Base-by-base conservation (phyloP, 2,329 filamentous ascomycete genomes). In the Xylariaceae sp. region DNA sequence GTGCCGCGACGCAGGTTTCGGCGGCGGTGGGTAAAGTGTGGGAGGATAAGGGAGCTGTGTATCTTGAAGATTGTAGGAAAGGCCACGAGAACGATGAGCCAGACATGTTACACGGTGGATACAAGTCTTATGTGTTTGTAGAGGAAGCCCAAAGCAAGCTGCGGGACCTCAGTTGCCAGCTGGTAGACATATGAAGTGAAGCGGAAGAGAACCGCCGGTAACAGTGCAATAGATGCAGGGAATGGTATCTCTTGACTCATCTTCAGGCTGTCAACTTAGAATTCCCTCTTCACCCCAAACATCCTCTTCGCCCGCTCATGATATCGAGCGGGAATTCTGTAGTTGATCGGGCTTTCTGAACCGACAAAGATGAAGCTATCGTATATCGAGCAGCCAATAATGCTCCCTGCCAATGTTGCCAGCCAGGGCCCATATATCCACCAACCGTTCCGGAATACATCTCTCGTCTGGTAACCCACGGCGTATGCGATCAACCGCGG, bases 41-140 rank as follows among this genome's bases (percentile, higher is more conserved):
- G 44, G 63, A 69, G 48, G 62, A 56, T 9, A 66, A 60, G 42
- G 70, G 67, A 18, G 68, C 65, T 3, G 51, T 56, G 42, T 72
- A 72, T 48, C 47, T 72, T 33, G 61, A 63, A 35, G 60, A 72
- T 44, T 67, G 64, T 44, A 55, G 59, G 13, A 54, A 61, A 22
- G 51, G 44, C 9, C 57, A 60, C 22, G 59, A 53, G 18, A 48
- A 53, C 31, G 52, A 51, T 3, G 52, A 52, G 29, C 45, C 48
- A 12, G 50, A 52, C 33, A 4, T 26, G 19, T 11, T 51, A 15
- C 54, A 58, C 29, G 50, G 49, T 17, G 57, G 57, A 22, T 56
- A 59, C 37, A 45, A 42, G 3, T 26, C 37, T 19, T 53, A 52
- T 49, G 60, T 56, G 15, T 73, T 66, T 48, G 61, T 69, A 47